Evolutionary conservation across 306 rosid species (phyloP).

Genomic region (Urtica urens): DNA sequence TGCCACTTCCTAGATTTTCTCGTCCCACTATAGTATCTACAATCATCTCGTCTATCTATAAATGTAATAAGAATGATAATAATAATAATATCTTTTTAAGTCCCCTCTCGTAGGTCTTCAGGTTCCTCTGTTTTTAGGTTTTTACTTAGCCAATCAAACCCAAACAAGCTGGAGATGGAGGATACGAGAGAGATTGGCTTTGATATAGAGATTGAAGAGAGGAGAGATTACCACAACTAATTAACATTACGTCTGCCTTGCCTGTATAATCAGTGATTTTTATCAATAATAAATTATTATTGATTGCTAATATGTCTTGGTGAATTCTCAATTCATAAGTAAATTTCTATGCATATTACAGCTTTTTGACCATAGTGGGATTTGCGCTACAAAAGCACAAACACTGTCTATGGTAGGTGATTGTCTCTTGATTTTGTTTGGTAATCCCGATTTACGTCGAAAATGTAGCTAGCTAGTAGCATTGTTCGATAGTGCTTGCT

Average conservation of each 20-base stretch:
- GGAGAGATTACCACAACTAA: constrained; percentile 18
- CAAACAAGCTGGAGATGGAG: constrained; percentile 4
- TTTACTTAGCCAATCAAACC: constrained; percentile 31
- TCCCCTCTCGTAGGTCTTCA: constrained; percentile 3
- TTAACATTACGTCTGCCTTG: constrained; percentile 18
- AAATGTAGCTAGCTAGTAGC: too few species aligned
- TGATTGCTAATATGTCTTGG: not conserved
- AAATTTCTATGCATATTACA: too few species aligned
- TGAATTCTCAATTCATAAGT: too few species aligned
- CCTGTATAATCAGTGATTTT: not conserved
- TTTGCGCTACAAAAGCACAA: too few species aligned
- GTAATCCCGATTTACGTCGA: too few species aligned
- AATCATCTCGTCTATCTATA: too few species aligned
- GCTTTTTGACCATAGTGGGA: not conserved
- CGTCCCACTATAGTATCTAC: not conserved
- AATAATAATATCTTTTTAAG: not conserved
- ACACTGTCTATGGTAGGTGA: too few species aligned
- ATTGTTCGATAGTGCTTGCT: too few species aligned
- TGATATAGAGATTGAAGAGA: constrained; percentile 20
- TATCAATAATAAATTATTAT: not conserved
- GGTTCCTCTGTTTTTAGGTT: constrained; percentile 1
- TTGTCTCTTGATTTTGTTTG: too few species aligned
- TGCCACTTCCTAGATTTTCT: constrained; percentile 77
- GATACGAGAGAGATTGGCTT: constrained; percentile 13
- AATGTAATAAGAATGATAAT: too few species aligned